A percentile compares a stretch with the other conserved stretches of the same genome.
These are phyloP conservation scores for Apium graveolens DNA, from an alignment of 129 eudicot genomes.

Conservation along the genomic window DNA sequence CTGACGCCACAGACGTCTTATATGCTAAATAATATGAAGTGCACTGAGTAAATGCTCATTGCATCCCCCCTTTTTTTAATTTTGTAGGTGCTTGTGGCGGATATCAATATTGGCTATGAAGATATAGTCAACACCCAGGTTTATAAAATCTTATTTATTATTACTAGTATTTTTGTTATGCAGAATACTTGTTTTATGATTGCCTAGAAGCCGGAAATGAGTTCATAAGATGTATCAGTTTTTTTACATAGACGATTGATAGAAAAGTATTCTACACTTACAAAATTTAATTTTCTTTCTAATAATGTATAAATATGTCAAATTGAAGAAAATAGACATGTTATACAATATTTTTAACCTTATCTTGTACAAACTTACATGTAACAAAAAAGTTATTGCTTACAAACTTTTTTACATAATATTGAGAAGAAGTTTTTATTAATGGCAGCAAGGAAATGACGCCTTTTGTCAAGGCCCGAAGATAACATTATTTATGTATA, in stretches of 20 bases:
- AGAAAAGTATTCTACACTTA: neutral
- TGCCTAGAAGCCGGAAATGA: neutral
- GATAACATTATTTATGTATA: neutral
- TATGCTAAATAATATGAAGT: neutral
- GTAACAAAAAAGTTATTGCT: neutral
- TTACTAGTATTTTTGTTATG: neutral
- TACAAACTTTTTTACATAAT: neutral
- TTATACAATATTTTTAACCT: no score
- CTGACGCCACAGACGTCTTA: neutral
- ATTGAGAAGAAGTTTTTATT: neutral
- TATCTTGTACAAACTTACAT: neutral
- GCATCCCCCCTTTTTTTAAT: neutral
- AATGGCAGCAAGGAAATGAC: neutral
- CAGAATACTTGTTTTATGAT: neutral
- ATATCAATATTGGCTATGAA: conserved; percentile 54
- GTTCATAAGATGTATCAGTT: neutral
- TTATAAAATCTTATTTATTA: neutral
- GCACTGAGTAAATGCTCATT: neutral
- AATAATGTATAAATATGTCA: neutral
- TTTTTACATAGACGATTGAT: neutral
- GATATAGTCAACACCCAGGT: conserved; percentile 64
- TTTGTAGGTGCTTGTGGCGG: conserved; percentile 51
- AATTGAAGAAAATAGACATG: neutral
- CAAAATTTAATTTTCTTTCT: neutral
- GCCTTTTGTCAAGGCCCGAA: neutral